phyloP scores from a whole-genome alignment of 495 filamentous ascomycete species.

The Durotheca rogersii region DNA sequence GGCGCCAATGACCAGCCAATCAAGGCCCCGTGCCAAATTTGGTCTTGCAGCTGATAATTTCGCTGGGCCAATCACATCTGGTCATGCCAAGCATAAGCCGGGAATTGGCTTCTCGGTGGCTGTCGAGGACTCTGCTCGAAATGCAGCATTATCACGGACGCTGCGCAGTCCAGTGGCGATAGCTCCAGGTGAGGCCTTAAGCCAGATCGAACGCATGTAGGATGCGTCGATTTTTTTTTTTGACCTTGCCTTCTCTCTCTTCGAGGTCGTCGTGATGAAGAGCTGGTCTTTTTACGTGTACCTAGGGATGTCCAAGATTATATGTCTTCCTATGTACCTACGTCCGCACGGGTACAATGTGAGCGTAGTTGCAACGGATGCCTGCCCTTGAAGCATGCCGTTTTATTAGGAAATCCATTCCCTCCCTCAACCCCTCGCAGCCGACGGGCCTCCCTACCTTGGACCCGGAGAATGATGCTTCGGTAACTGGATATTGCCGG shows the following conservation, averaged over 20 bases:
- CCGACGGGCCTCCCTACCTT: neutral
- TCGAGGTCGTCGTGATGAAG: too few relatives aligned
- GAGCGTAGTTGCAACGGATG: too few relatives aligned
- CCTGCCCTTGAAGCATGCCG: too few relatives aligned
- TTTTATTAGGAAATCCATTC: neutral
- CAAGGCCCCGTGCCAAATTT: constrained; percentile 31
- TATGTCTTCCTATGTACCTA: too few relatives aligned
- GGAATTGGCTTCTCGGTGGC: constrained; percentile 26
- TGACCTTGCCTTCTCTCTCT: too few relatives aligned
- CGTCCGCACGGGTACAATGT: too few relatives aligned
- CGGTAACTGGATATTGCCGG: neutral
- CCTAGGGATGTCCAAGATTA: too few relatives aligned
- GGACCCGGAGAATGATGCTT: neutral
- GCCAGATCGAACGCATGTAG: neutral
- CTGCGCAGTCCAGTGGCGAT: neutral
- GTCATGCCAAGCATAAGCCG: constrained; percentile 25
- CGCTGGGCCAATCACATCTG: constrained; percentile 27
- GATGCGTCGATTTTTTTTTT: too few relatives aligned
- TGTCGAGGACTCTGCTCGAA: constrained; percentile 14
- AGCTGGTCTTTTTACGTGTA: too few relatives aligned
- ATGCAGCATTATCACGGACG: constrained; percentile 22
- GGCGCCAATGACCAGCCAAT: constrained; percentile 36
- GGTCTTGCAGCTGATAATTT: constrained; percentile 36
- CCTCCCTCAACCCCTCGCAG: neutral
- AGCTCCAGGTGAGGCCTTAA: constrained; percentile 11